Evolutionary conservation across 306 rosid genomes (phyloP), one percentile per base, ranked within the genome.

Genomic region (Benincasa hispida): DNA sequence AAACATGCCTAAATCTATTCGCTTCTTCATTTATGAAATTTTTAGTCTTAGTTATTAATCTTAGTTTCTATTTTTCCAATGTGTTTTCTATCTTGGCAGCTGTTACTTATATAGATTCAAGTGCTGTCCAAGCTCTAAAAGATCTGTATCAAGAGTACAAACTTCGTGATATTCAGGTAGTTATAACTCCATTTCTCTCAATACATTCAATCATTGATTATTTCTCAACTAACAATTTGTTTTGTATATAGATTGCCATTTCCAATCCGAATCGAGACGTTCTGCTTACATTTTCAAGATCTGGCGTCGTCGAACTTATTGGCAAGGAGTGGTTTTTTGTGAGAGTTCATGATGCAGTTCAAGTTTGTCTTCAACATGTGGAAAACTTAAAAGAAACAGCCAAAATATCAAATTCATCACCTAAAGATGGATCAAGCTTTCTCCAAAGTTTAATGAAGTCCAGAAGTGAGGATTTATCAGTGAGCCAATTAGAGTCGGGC

Each of bases 261-360:
- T 94, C 96, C 78, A 94, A 94, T 86, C 97, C 88, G 5, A 90
- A 89, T 82, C 80, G 90, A 58, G 97, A 94, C 37, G 96, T 92
- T 84, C 83, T 90, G 84, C 83, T 87, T 53, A 89, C 96, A 65
- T 80, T 94, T 74, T 92, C 96, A 73, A 90, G 53, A 78, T 78
- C 99, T 18, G 92, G 94, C 35, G 78, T 87, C 5, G 90, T 94
- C 32, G 97, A 92, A 75, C 85, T 94, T 87, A 87, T 94, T 50
- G 99, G 99, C 78, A 92, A 94, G 88, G 89, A 94, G 70, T 90
- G 97, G 96, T 92, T 85, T 87, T 94, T 90, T 69, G 99, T 94
- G 81, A 89, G 99, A 88, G 95, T 94, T 73, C 99, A 92, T 30
- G 99, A 94, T 77, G 99, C 99, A n/a, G 90, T 92, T 78, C 99